Evolutionary conservation across 768 basidiomycete genomes (phyloP).

Genomic region (Vararia minispora): DNA sequence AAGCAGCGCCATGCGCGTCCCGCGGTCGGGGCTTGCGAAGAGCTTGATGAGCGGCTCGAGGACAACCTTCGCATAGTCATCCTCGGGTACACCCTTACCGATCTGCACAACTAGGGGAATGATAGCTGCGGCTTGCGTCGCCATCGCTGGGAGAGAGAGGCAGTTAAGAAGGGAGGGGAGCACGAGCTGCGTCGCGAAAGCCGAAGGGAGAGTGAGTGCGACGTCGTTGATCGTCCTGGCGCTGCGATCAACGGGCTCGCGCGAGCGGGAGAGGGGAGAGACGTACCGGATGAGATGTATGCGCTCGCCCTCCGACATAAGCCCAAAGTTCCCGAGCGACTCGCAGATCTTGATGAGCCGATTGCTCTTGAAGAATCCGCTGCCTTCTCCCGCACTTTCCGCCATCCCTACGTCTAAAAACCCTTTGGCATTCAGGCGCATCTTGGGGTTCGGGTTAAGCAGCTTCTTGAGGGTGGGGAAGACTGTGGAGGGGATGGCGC

Average conservation of each 20-base stretch:
- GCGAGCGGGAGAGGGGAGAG: background rate
- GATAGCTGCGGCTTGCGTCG: slow-evolving; percentile 58
- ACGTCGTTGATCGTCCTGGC: slow-evolving; percentile 70
- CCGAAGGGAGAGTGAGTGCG: slow-evolving; percentile 67
- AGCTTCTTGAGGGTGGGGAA: slow-evolving; percentile 82
- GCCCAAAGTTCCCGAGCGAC: slow-evolving; percentile 75
- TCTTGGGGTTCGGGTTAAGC: slow-evolving; percentile 79
- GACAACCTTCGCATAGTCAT: slow-evolving; percentile 60
- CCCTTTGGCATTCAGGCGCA: slow-evolving; percentile 59
- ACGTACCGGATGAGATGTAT: slow-evolving; percentile 52
- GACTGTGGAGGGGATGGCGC: slow-evolving; percentile 59
- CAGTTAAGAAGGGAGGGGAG: slow-evolving; percentile 68
- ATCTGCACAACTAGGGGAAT: slow-evolving; percentile 79
- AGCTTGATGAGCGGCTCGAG: slow-evolving; percentile 74
- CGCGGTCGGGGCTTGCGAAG: slow-evolving; percentile 83
- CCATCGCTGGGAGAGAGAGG: slow-evolving; percentile 68
- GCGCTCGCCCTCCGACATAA: slow-evolving; percentile 78
- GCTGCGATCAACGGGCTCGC: background rate
- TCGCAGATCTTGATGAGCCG: slow-evolving; percentile 74
- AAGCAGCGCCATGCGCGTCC: slow-evolving; percentile 86
- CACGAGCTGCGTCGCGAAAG: slow-evolving; percentile 78
- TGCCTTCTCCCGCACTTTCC: slow-evolving; percentile 39
- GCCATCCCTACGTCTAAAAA: slow-evolving; percentile 79
- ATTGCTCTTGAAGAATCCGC: slow-evolving; percentile 79
- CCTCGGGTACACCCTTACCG: slow-evolving; percentile 55